Base-by-base conservation (phyloP, 139 green algal genomes). In the Eudorina sp. region DNA sequence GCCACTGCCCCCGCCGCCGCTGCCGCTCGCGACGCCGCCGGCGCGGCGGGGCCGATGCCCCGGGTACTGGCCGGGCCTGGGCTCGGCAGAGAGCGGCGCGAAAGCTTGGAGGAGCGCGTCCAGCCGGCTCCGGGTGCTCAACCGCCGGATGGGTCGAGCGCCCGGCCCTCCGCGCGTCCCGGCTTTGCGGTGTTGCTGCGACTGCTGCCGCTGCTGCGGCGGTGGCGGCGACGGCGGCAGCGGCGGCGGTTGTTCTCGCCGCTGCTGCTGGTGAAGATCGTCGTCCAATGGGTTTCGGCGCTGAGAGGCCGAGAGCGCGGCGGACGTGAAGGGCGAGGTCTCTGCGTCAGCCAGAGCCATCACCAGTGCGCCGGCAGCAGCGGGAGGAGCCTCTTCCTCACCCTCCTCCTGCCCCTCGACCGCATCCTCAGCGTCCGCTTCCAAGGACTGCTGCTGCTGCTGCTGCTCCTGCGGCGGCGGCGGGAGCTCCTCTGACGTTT, bases 81-180 rank as follows among this genome's bases (percentile, higher is more conserved):
- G n/a, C 5, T 27, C 70, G 8, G 2, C 23, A 38, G 27, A 36
- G 41, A 5, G 45, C 2, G 73, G 23, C 13, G 25, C n/a, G 73
- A 27, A 81, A 25, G 45, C 11, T 11, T 41, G 27, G 5, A 81
- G 73, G 25, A 81, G 46, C 21, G 73, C 43, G 29, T 81, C 34
- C 73, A 81, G 31, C 31, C 73, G 41, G 45, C 73, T 81, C 45
- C 73, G 73, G n/a, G 73, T 81, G 73, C n/a, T 62, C 34, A 62
- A 19, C 25, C 43, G 43, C 25, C 73, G 73, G 16, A 79, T 79
- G 40, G 41, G 68, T 14, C 14, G 4, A 46, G 36, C 25, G 31
- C 6, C 27, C 27, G 27, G 38, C 27, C 27, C 3, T 72, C 21
- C 11, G 62, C n/a, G 62, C 62, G 4, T 31, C 66, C 25, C 34